A percentile compares a stretch with the other conserved stretches of the same genome.
Conservation (phyloP, 2,329 filamentous ascomycete species). For the Arthroderma sp. region DNA sequence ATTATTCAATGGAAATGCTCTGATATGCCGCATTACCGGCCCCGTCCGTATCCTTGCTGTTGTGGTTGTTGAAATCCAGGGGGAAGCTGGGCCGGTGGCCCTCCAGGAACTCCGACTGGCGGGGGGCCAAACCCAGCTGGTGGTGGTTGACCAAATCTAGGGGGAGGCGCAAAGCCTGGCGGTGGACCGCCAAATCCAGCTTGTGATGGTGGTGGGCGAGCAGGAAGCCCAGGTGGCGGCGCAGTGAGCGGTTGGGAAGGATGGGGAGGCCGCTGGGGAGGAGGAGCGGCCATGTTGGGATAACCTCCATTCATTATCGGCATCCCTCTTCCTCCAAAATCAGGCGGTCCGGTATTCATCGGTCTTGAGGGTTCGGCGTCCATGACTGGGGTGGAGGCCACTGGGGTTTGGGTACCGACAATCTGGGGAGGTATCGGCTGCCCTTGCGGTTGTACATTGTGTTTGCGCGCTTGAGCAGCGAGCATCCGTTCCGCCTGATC, state of each 20-base stretch:
- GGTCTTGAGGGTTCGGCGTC: conserved; percentile 28
- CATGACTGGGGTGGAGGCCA: conserved; percentile 32
- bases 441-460: conserved; percentile 74
- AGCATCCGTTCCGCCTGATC: conserved; percentile 87
- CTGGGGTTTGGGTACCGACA: conserved; percentile 19
- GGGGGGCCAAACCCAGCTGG: conserved; percentile 37
- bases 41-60: conserved; percentile 25
- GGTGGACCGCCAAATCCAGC: conserved; percentile 54
- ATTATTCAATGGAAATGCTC: not conserved
- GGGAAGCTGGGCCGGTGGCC: conserved; percentile 23
- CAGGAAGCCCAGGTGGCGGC: conserved; percentile 44
- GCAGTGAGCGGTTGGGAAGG: conserved; percentile 38
- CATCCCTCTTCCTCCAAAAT: conserved; percentile 27
- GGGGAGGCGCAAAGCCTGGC: conserved; percentile 23
- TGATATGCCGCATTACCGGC: conserved; percentile 18
- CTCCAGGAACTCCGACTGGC: conserved; percentile 12
- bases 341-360: conserved; percentile 17
- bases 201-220: conserved; percentile 56
- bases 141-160: conserved; percentile 27
- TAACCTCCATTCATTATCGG: conserved; percentile 25
- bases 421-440: conserved; percentile 66
- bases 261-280: conserved; percentile 23
- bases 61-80: conserved; percentile 32
- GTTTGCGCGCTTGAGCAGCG: conserved; percentile 81
- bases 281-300: conserved; percentile 30